phyloP scores from a whole-genome alignment of 805 yeast species.

The Monosporozyma aerobia region DNA sequence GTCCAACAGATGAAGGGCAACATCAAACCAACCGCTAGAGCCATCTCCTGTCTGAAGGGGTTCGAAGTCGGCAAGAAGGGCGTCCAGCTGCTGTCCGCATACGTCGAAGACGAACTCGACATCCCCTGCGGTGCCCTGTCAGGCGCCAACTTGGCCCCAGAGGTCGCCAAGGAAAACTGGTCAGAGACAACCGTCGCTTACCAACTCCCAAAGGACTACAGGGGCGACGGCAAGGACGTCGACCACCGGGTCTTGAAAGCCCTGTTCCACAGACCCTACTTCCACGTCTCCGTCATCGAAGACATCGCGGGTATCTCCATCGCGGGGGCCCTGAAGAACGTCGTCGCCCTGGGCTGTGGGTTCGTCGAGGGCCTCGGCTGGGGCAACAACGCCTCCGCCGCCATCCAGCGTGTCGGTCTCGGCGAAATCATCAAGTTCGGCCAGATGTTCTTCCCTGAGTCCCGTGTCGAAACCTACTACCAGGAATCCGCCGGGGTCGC shows the following conservation, averaged over 20 bases:
- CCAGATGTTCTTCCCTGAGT: constrained; percentile 65
- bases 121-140: constrained; percentile 92
- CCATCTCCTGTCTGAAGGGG: constrained; percentile 93
- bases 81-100: constrained; percentile 71
- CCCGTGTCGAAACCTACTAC: constrained; percentile 72
- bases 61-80: constrained; percentile 81
- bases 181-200: constrained; percentile 97
- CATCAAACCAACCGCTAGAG: constrained; percentile 62
- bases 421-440: constrained; percentile 86
- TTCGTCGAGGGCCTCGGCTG: constrained; percentile 96
- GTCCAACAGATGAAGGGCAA: constrained; percentile 70
- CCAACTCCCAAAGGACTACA: constrained; percentile 54
- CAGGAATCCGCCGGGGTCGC: constrained; percentile 97
- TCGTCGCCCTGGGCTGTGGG: constrained; percentile 93
- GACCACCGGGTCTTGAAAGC: constrained; percentile 65
- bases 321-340: constrained; percentile 95
- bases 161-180: constrained; percentile 92
- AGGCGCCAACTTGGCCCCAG: constrained; percentile 96
- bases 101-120: constrained; percentile 70
- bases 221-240: constrained; percentile 40
- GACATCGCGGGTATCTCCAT: constrained; percentile 95
- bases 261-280: constrained; percentile 93
- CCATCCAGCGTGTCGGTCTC: constrained; percentile 92
- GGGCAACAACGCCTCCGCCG: constrained; percentile 99
- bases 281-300: constrained; percentile 86